Percentiles rank a stretch among this genome's conserved stretches.
Evolutionary conservation across 2,329 filamentous ascomycete species (phyloP).

Genomic region (Pseudogymnoascus sp.): DNA sequence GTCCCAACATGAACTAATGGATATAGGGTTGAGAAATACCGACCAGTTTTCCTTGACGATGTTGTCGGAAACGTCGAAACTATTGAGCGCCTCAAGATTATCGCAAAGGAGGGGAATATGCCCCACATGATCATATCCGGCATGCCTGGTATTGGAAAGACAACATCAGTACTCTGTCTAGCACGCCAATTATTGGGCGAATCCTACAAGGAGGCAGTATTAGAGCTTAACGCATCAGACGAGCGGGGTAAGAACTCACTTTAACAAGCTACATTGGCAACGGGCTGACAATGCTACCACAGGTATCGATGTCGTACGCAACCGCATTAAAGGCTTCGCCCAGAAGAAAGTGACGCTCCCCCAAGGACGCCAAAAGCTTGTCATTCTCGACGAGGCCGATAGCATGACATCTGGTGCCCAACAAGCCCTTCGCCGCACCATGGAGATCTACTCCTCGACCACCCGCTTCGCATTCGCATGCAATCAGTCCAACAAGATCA

Average conservation of each 20-base stretch:
- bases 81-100: constrained; percentile 94
- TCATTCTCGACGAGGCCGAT: constrained; percentile 97
- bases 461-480: constrained; percentile 97
- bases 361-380: constrained; percentile 83
- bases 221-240: constrained; percentile 94
- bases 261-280: background rate
- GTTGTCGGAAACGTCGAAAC: constrained; percentile 97
- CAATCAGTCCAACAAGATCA: constrained; percentile 99
- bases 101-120: constrained; percentile 98
- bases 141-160: constrained; percentile 98
- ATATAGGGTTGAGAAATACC: constrained; percentile 92
- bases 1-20: constrained; percentile 19
- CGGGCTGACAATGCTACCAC: background rate
- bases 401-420: constrained; percentile 97
- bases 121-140: constrained; percentile 99
- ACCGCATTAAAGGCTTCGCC: constrained; percentile 95
- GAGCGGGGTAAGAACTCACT: constrained; percentile 59
- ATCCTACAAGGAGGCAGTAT: constrained; percentile 91
- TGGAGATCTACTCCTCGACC: constrained; percentile 97
- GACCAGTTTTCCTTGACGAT: constrained; percentile 90
- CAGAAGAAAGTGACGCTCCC: constrained; percentile 98
- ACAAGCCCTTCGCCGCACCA: constrained; percentile 87
- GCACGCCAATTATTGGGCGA: constrained; percentile 87
- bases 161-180: constrained; percentile 87
- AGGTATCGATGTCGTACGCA: constrained; percentile 95